These are phyloP conservation scores for Prunus salicina DNA, from an alignment of 306 rosid genomes.

Conservation along the genomic window DNA sequence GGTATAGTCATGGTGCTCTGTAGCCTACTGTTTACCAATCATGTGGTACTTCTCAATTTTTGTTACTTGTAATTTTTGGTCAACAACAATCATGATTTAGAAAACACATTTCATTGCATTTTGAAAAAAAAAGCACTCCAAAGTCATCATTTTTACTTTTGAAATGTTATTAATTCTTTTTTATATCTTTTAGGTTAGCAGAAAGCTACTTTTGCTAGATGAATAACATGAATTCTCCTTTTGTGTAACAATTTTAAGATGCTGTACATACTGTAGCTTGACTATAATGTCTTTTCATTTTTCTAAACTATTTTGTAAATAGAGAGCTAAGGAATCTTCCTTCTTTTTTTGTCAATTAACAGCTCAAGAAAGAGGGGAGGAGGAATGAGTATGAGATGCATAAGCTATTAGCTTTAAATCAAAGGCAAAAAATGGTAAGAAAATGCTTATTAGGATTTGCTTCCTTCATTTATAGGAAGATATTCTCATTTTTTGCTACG, in stretches of 20 bases:
- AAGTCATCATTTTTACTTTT: too few species aligned
- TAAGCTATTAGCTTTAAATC: conserved; percentile 87
- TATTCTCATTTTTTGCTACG: conserved; percentile 11
- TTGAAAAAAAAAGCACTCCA: background rate
- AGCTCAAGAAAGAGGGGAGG: conserved; percentile 98
- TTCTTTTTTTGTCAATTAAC: conserved; percentile 28
- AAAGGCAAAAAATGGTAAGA: conserved; percentile 90
- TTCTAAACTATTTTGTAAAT: background rate
- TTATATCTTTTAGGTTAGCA: background rate
- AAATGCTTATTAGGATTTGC: conserved; percentile 15
- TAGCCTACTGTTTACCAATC: background rate
- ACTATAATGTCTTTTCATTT: background rate
- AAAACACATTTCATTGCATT: background rate
- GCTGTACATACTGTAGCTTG: conserved; percentile 4
- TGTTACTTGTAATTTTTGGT: background rate
- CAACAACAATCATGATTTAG: background rate
- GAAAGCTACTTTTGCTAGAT: background rate
- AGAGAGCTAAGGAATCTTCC: background rate
- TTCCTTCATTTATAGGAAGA: conserved; percentile 6
- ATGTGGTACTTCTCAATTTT: background rate
- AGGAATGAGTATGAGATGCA: conserved; percentile 98
- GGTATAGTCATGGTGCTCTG: background rate
- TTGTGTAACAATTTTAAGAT: background rate
- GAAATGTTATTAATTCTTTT: background rate
- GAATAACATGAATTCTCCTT: background rate